These are phyloP conservation scores for Apostasia shenzhenica DNA, from an alignment of 106 monocot species.

Conservation along the genomic window DNA sequence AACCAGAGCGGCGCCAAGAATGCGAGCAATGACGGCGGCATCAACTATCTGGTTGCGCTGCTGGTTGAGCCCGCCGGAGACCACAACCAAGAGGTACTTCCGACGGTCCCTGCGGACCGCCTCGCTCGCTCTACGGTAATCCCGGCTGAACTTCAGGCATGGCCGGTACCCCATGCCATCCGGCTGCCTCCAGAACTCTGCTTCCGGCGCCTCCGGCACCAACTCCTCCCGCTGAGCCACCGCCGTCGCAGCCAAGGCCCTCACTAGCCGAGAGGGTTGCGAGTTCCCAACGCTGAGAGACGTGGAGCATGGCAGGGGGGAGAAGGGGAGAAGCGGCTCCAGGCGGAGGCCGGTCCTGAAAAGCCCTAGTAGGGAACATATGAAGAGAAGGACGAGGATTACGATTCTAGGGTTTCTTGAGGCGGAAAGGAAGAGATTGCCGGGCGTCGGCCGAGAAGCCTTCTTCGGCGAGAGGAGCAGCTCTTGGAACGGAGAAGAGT, in stretches of 20 bases:
- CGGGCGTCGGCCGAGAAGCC: constrained; percentile 6
- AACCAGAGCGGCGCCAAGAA: constrained; percentile 81
- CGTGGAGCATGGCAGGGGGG: constrained; percentile 39
- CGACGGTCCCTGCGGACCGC: constrained; percentile 22
- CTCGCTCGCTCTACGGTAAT: constrained; percentile 27
- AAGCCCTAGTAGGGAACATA: constrained; percentile 30
- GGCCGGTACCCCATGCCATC: constrained; percentile 69
- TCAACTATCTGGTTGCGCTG: constrained; percentile 92
- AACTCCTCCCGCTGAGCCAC: neutral
- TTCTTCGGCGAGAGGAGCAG: constrained; percentile 57
- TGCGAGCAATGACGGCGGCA: constrained; percentile 86
- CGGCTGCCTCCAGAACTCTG: constrained; percentile 80
- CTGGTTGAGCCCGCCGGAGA: constrained; percentile 86
- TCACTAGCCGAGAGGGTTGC: neutral
- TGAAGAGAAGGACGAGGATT: constrained; percentile 27
- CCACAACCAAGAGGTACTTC: constrained; percentile 83
- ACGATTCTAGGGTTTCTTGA: constrained; percentile 15
- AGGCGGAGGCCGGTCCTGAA: constrained; percentile 28
- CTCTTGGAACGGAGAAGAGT: constrained; percentile 35
- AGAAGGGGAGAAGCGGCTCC: constrained; percentile 31
- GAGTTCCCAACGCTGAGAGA: neutral
- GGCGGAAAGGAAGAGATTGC: constrained; percentile 3
- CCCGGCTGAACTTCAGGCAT: constrained; percentile 46
- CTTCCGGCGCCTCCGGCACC: neutral
- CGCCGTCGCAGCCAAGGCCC: neutral